These are phyloP conservation scores for Colletotrichum gigasporum DNA, from an alignment of 2,329 filamentous ascomycete species.

Conservation along the genomic window DNA sequence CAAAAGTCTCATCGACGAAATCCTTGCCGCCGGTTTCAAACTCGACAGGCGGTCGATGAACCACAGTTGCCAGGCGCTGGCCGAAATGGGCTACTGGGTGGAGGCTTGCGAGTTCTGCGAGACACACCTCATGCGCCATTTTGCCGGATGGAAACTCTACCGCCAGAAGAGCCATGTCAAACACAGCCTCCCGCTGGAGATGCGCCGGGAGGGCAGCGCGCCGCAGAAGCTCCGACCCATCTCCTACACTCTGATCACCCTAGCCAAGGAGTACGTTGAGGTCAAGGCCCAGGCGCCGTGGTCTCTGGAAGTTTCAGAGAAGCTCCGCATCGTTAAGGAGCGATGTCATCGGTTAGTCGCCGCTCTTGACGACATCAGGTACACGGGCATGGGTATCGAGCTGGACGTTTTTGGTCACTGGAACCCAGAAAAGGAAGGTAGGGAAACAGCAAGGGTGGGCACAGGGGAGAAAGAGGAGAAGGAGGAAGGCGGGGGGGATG, in stretches of 20 bases:
- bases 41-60: constrained; percentile 86
- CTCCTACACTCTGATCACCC: constrained; percentile 55
- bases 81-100: constrained; percentile 64
- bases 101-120: constrained; percentile 82
- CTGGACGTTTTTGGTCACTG: constrained; percentile 30
- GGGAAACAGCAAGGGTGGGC: no score
- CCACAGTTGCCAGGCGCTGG: constrained; percentile 74
- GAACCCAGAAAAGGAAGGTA: background rate
- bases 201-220: constrained; percentile 48
- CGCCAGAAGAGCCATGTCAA: constrained; percentile 35
- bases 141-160: constrained; percentile 74
- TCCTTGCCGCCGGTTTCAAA: constrained; percentile 74
- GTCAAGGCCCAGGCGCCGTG: constrained; percentile 58
- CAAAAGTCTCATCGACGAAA: constrained; percentile 58
- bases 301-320: constrained; percentile 54
- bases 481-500: no score
- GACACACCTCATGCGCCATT: constrained; percentile 78
- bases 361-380: constrained; percentile 44
- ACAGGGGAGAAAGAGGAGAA: no score
- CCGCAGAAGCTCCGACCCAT: constrained; percentile 50
- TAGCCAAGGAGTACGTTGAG: constrained; percentile 61
- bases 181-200: constrained; percentile 46
- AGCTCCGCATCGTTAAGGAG: constrained; percentile 48
- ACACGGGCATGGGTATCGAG: constrained; percentile 35
- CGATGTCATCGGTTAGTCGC: constrained; percentile 51